Conservation (phyloP, 2,329 filamentous ascomycete species). For the Botryotinia globosa region DNA sequence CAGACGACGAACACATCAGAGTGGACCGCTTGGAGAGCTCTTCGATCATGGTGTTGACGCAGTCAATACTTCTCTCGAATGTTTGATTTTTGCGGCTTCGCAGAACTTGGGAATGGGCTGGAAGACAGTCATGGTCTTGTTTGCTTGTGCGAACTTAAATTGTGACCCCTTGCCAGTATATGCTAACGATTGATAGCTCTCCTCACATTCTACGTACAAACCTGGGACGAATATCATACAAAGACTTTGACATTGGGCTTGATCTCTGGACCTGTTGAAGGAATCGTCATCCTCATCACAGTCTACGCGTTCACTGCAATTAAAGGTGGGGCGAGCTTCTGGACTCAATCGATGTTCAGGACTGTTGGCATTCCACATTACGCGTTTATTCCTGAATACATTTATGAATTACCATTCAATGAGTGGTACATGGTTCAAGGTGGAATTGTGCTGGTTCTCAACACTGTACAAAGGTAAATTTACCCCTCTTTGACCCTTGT, state of each 20-base stretch:
- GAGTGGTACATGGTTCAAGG: conserved; percentile 94
- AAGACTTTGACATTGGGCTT: conserved; percentile 90
- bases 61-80: conserved; percentile 91
- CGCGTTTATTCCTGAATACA: conserved; percentile 60
- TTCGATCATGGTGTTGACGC: conserved; percentile 98
- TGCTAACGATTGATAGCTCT: conserved; percentile 54
- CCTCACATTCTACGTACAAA: conserved; percentile 97
- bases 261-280: conserved; percentile 92
- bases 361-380: conserved; percentile 63
- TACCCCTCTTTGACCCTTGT: neutral
- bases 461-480: conserved; percentile 66
- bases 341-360: conserved; percentile 82
- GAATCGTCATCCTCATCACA: conserved; percentile 76
- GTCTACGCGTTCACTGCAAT: conserved; percentile 83
- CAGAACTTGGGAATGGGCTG: conserved; percentile 93
- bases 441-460: conserved; percentile 74
- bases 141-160: conserved; percentile 61
- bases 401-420: conserved; percentile 83
- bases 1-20: conserved; percentile 80
- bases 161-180: neutral
- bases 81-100: conserved; percentile 83
- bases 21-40: conserved; percentile 88
- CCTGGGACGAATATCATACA: conserved; percentile 99
- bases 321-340: conserved; percentile 87
- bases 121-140: conserved; percentile 80